Evolutionary conservation across 1,139 yeast species (phyloP), one percentile per base, ranked within the genome.

Genomic region (Suhomyces guaymorum): DNA sequence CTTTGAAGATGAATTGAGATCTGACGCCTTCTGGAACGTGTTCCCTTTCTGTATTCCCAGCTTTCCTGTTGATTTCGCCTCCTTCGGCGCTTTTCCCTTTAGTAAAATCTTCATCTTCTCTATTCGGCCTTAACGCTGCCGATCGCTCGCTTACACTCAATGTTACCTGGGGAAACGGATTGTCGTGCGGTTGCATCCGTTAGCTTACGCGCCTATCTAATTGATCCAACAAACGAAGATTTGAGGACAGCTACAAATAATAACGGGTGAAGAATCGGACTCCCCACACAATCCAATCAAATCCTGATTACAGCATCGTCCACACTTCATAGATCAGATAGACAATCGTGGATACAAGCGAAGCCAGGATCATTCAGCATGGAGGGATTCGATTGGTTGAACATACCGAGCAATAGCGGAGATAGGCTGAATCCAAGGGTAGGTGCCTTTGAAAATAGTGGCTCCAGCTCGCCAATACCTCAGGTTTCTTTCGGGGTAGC

Each of bases 371-470:
- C 13, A n/a, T n/a, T n/a, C n/a, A n/a, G n/a, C n/a, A n/a, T n/a
- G n/a, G n/a, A n/a, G n/a, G 68, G 66, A 16, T 68, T 66, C 38
- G 72, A 70, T 40, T 70, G 75, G 75, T 53, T 68, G 28, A 61
- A 66, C 14, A 31, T 28, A 28, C 40, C 37, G 34, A 28, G 26
- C 38, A 21, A 11, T 4, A 32, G 20, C 20, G 24, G 25, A 11
- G 28, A 21, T 12, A 29, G 12, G 5, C 23, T 7, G 11, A 21
- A 21, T 10, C 6, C 10, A 7, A 21, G 23, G 12, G 12, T 5
- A 21, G 6, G 10, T 5, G 23, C 12, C 6, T 21, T 10, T 21
- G 23, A 11, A 7, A 4, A 19, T 17, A 48, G 48, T 10, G 45
- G 49, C 4, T 27, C 41, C 16, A 47, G 46, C 9, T 46, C 60